Evolutionary conservation across 1,284 basidiomycete genomes (phyloP).

Genomic region (Ustilago vetiveriae): DNA sequence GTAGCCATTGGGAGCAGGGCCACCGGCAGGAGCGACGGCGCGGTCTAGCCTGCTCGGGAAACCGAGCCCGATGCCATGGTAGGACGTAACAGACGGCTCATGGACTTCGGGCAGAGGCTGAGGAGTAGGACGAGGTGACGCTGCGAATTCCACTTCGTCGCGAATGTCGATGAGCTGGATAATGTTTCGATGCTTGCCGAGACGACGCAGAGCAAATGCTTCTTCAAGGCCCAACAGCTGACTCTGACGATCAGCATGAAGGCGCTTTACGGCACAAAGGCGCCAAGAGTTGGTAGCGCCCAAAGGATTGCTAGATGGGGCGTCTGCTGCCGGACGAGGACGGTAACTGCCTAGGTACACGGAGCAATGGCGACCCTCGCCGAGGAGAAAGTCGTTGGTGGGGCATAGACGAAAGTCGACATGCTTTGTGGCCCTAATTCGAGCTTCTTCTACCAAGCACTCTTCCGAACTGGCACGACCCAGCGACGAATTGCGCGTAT

Average conservation of each 20-base stretch:
- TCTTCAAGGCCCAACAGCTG: constrained; percentile 64
- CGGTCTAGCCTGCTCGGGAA: constrained; percentile 11
- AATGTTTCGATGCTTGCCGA: constrained; percentile 61
- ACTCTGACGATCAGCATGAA: constrained; percentile 61
- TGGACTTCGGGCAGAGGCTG: neutral
- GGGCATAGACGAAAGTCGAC: constrained; percentile 60
- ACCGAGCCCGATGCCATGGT: constrained; percentile 13
- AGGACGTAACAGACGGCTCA: neutral
- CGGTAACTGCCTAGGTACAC: constrained; percentile 62
- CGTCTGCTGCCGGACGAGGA: constrained; percentile 2
- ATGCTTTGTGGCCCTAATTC: constrained; percentile 54
- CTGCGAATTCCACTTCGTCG: constrained; percentile 58
- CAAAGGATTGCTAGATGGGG: neutral
- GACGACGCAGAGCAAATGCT: constrained; percentile 61
- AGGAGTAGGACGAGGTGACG: constrained; percentile 27
- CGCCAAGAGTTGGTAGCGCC: constrained; percentile 33
- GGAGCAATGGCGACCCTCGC: constrained; percentile 62
- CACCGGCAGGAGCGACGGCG: neutral
- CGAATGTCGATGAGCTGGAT: constrained; percentile 60
- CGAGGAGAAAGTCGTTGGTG: constrained; percentile 54
- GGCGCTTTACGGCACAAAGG: constrained; percentile 64
- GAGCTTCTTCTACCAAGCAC: constrained; percentile 48
- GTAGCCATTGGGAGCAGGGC: neutral
- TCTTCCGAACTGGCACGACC: constrained; percentile 59
- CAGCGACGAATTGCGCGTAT: constrained; percentile 50